Base-by-base conservation (phyloP, 768 basidiomycete species). In the Russula sp. region DNA sequence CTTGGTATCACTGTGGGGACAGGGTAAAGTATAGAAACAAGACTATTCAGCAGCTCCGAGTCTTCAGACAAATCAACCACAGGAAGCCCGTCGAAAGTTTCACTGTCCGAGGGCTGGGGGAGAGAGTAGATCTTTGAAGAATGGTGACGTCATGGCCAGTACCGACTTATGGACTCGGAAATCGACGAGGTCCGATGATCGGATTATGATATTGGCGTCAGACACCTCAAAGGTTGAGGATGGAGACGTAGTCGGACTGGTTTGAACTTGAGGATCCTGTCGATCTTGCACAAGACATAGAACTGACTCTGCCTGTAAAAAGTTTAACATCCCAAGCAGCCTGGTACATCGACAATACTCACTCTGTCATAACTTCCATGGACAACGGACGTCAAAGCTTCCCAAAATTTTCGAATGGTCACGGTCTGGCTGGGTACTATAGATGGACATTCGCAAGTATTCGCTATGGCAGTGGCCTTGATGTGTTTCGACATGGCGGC, bases 81-180 rank as follows among this genome's bases (percentile, higher is more conserved):
- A 16, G 38, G 16, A 40, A 40, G 10, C 14, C 38, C 38, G 16
- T 62, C 54, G 24, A 49, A 16, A 11, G 26, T 14, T 62, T 49
- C 44, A 24, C 34, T 14, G 22, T 57, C 49, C 16, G 56, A 32
- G 13, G 61, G 42, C 32, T 54, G 61, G n/a, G 40, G 56, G 46
- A 24, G 46, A 48, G n/a, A 48, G 46, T 24, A 48, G 20, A 48
- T 48, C 46, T 18, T 48, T 22, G 9, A 48, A 24, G 32, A 61
- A 44, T 20, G 61, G 61, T 30, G 61, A 61, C 4, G 36, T 9
- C 55, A 51, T 57, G 38, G 48, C 32, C 30, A 62, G 55, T 24
- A 57, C 20, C 2, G 48, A n/a, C 36, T 62, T 55, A 28, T 62
- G 61, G 14, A 63, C 55, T 5, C 48, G 62, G 26, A 63, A 63